Conservation (phyloP, 2,329 filamentous ascomycete species). For the Thelonectria rubi region DNA sequence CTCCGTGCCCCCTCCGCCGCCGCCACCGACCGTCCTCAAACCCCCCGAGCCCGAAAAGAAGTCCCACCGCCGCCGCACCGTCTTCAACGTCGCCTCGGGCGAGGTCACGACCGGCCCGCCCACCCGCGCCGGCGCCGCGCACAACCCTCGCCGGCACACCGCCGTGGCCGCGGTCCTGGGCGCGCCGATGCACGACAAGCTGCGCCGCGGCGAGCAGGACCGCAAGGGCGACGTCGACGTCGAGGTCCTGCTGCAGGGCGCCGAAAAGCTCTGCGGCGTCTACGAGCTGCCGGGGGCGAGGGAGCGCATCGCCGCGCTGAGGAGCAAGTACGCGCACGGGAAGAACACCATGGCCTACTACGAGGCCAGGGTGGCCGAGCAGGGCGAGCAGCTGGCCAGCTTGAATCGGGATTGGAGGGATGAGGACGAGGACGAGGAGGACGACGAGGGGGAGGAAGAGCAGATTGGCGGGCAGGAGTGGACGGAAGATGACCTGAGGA, state of each 20-base stretch:
- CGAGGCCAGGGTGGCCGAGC: conserved; percentile 80
- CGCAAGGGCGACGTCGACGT: conserved; percentile 80
- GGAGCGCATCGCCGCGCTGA: conserved; percentile 78
- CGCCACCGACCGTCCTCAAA: conserved; percentile 46
- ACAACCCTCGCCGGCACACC: conserved; percentile 73
- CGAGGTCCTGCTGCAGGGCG: conserved; percentile 82
- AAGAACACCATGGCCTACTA: conserved; percentile 80
- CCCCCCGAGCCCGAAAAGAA: conserved; percentile 51
- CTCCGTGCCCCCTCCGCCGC: conserved; percentile 81
- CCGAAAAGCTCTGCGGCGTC: conserved; percentile 88
- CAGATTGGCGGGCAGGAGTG: conserved; percentile 59
- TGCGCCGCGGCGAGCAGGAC: conserved; percentile 65
- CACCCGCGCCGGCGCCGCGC: conserved; percentile 51
- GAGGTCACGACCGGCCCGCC: conserved; percentile 68
- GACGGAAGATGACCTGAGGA: conserved; percentile 74
- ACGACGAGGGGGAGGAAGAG: conserved; percentile 61
- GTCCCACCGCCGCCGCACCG: conserved; percentile 65
- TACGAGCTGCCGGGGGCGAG: conserved; percentile 83
- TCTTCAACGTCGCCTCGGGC: conserved; percentile 71
- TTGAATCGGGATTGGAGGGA: conserved; percentile 73
- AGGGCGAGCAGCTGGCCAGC: conserved; percentile 75
- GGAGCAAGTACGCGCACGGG: conserved; percentile 76
- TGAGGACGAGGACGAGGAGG: conserved; percentile 64
- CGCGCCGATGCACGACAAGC: conserved; percentile 83
- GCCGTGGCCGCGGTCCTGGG: conserved; percentile 91